Conservation (phyloP, 768 basidiomycete species). For the Lactarius vividus region DNA sequence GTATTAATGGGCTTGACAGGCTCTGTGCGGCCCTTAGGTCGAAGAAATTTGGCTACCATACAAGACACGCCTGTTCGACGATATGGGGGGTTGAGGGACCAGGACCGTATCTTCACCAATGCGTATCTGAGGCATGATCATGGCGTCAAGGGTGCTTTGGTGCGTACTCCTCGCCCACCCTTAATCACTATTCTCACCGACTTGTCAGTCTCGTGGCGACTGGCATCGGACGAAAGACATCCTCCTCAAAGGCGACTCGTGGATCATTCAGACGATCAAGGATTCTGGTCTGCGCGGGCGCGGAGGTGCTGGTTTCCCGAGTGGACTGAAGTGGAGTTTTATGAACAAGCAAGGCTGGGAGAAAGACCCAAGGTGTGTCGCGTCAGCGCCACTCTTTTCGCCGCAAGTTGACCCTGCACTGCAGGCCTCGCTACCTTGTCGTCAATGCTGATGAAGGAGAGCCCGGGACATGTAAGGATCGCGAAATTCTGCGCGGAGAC, state of each 20-base stretch:
- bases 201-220: slow-evolving; percentile 79
- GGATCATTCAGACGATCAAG: slow-evolving; percentile 97
- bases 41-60: slow-evolving; percentile 62
- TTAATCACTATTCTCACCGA: background rate
- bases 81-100: slow-evolving; percentile 94
- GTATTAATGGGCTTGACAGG: background rate
- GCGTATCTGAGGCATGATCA: slow-evolving; percentile 86
- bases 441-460: slow-evolving; percentile 99
- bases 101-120: slow-evolving; percentile 93
- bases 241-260: slow-evolving; percentile 88
- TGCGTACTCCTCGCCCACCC: slow-evolving; percentile 36
- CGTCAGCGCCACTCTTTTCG: background rate
- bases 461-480: slow-evolving; percentile 98
- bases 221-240: slow-evolving; percentile 99
- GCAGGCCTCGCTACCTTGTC: slow-evolving; percentile 90
- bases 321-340: slow-evolving; percentile 95
- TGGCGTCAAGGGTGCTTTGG: slow-evolving; percentile 89
- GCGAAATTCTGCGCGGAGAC: slow-evolving; percentile 96
- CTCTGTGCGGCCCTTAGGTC: slow-evolving; percentile 23
- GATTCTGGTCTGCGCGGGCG: slow-evolving; percentile 94
- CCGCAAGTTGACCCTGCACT: background rate
- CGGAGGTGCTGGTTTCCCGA: slow-evolving; percentile 96
- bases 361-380: slow-evolving; percentile 73
- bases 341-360: slow-evolving; percentile 99
- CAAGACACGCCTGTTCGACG: slow-evolving; percentile 83